Evolutionary conservation across 257 asterid genomes (phyloP), one percentile per base, ranked within the genome.

Genomic region (Ligustrum vulgare): DNA sequence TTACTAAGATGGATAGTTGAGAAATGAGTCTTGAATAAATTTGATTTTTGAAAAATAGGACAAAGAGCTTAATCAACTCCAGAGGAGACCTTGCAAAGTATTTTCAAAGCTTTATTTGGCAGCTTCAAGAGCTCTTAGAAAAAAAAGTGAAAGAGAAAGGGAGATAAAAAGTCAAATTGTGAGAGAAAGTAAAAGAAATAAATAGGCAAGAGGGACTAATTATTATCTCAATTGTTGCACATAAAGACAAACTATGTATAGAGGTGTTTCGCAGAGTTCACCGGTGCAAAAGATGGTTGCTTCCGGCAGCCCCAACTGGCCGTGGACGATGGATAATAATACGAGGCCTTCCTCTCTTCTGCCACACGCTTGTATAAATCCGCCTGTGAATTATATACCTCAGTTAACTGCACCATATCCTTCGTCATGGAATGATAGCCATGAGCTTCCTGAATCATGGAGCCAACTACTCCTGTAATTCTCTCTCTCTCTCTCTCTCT

Each of bases 401-500:
- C 79, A 82, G 13, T 36, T 79, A 12, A 31, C 71, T 80, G 11
- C 84, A 73, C 15, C 75, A 31, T 73, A 79, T 34, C 4, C 78
- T 41, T 51, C 86, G 32, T 73, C 88, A 12, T 89, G 91, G 91
- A 66, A 77, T 72, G 80, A 86, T 75, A 43, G 62, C 72, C 89
- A 83, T 20, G 87, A 87, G 25, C 85, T 86, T 75, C 93, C 89
- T 0, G 90, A 81, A 23, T 87, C 97, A 28, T 91, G 91, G 92
- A 88, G 89, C 84, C 96, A 91, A 80, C 88, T 87, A 3, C 85
- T 90, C 79, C 34, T 86, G 96, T 91, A 91, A 71, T 5, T 2
- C 56, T 35, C 25, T 28, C 41, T 69, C 62, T 12, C 6, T 69
- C 64, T 36, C 69, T 49, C 43, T 67, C 69, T 34, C 22, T 28